Evolutionary conservation across 2,329 filamentous ascomycete genomes (phyloP).

Genomic region (Cryphonectria parasitica): DNA sequence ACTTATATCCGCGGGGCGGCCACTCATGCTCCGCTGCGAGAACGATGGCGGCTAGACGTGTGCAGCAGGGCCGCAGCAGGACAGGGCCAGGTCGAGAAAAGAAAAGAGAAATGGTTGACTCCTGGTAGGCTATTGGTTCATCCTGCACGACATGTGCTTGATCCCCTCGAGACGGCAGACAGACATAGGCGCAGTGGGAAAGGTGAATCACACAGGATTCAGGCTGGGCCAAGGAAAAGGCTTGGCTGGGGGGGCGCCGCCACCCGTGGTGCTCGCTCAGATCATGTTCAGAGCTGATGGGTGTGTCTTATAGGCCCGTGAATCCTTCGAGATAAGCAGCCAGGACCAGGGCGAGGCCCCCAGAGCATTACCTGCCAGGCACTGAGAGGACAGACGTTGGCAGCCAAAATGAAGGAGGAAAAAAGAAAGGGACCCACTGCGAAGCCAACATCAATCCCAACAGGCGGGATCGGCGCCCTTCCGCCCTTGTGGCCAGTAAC

Average conservation of each 20-base stretch:
- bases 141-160: neutral
- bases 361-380: too few relatives aligned
- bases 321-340: conserved; percentile 6
- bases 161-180: neutral
- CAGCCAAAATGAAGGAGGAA: too few relatives aligned
- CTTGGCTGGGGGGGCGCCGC: neutral
- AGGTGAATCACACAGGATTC: neutral
- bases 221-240: neutral
- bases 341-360: neutral
- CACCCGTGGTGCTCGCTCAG: neutral
- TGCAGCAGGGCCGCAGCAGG: neutral
- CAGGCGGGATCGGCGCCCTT: neutral
- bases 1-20: conserved; percentile 10
- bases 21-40: conserved; percentile 6
- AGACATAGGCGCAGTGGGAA: neutral
- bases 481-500: neutral
- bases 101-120: neutral
- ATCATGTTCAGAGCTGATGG: neutral
- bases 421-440: neutral
- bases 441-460: neutral
- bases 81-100: neutral
- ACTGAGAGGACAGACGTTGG: neutral
- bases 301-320: neutral
- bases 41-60: neutral
- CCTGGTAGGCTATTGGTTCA: neutral